These are phyloP conservation scores for Hypholoma fasciculare DNA, from an alignment of 768 basidiomycete genomes.

Conservation along the genomic window DNA sequence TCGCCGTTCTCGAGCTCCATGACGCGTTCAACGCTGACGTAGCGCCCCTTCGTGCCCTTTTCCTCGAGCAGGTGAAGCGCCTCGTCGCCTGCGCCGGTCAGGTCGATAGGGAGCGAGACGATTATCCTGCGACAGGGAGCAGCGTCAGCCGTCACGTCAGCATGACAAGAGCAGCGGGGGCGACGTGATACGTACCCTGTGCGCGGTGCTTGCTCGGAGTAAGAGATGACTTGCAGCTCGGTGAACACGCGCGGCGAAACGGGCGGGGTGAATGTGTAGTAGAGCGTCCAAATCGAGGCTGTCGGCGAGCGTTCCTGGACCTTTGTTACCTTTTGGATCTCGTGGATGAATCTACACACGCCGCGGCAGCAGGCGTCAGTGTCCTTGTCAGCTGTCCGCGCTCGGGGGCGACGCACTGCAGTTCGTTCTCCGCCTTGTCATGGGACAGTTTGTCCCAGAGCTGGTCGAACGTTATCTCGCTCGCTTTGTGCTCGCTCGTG, in stretches of 20 bases:
- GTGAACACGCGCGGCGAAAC: conserved; percentile 77
- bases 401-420: conserved; percentile 44
- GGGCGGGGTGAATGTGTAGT: conserved; percentile 72
- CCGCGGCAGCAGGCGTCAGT: no score
- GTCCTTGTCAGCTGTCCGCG: no score
- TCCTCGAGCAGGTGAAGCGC: conserved; percentile 63
- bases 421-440: conserved; percentile 70
- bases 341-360: conserved; percentile 60
- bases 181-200: conserved; percentile 55
- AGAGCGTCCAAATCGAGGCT: conserved; percentile 67
- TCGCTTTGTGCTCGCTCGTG: conserved; percentile 59
- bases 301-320: conserved; percentile 65
- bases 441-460: conserved; percentile 69
- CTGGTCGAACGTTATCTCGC: conserved; percentile 73
- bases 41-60: conserved; percentile 59
- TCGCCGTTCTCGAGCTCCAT: conserved; percentile 60
- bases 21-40: conserved; percentile 69
- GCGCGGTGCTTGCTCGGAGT: conserved; percentile 48
- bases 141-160: no score
- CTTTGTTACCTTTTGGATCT: conserved; percentile 61
- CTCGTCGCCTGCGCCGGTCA: conserved; percentile 47
- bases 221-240: conserved; percentile 62
- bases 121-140: conserved; percentile 32
- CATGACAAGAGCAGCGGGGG: no score
- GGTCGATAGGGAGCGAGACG: conserved; percentile 70